phyloP scores from a whole-genome alignment of 495 filamentous ascomycete genomes.

The Neurospora sublineolata region DNA sequence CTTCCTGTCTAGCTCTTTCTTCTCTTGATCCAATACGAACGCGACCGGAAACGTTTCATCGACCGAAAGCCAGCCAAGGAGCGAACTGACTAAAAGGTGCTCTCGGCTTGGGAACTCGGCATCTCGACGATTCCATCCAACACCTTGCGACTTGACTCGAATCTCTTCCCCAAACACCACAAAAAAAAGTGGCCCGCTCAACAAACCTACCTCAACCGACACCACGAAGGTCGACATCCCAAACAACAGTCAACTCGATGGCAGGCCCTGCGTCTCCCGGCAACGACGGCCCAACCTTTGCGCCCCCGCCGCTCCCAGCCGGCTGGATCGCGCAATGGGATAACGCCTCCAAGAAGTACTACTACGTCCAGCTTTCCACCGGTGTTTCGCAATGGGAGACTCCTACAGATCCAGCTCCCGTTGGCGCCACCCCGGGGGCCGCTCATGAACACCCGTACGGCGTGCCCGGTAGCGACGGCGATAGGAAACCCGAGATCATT shows the following conservation, averaged over 20 bases:
- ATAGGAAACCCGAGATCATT: slow-evolving; percentile 32
- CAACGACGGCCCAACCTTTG: slow-evolving; percentile 57
- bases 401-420: slow-evolving; percentile 52
- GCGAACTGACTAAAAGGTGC: neutral
- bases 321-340: slow-evolving; percentile 85
- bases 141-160: neutral
- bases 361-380: slow-evolving; percentile 67
- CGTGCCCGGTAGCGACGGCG: slow-evolving; percentile 21
- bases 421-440: slow-evolving; percentile 36
- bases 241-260: slow-evolving; percentile 20
- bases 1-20: slow-evolving; percentile 1
- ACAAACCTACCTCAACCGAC: neutral
- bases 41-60: neutral
- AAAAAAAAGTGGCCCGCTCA: neutral
- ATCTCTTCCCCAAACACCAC: neutral
- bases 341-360: slow-evolving; percentile 58
- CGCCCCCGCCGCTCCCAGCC: slow-evolving; percentile 56
- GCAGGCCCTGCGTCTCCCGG: slow-evolving; percentile 44
- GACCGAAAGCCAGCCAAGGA: neutral
- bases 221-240: neutral
- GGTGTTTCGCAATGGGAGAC: slow-evolving; percentile 70
- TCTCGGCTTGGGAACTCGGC: neutral
- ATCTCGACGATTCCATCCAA: neutral
- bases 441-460: slow-evolving; percentile 41
- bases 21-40: neutral